These are phyloP conservation scores for Porogramme epimiltina DNA, from an alignment of 1,284 basidiomycete genomes.

Conservation along the genomic window DNA sequence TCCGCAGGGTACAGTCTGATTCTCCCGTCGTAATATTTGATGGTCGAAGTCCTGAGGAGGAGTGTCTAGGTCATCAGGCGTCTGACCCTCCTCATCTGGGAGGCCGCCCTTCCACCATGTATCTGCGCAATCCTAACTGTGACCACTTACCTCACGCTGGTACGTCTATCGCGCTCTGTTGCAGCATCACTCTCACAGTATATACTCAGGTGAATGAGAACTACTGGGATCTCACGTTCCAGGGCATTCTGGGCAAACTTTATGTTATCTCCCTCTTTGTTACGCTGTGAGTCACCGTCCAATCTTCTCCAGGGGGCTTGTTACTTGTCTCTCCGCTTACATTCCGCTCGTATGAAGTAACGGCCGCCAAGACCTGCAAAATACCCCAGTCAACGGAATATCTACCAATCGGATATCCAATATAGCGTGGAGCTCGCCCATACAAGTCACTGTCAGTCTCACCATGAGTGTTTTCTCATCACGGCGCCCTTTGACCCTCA, in stretches of 20 bases:
- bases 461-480: no score
- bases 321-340: no score
- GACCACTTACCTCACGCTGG: conserved; percentile 27
- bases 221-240: conserved; percentile 34
- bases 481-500: no score
- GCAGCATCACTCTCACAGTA: neutral
- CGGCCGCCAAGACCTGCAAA: conserved; percentile 20
- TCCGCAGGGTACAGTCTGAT: conserved; percentile 23
- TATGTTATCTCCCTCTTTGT: conserved; percentile 36
- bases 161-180: neutral
- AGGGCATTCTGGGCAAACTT: conserved; percentile 35
- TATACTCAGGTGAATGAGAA: conserved; percentile 25
- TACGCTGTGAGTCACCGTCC: conserved; percentile 25
- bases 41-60: neutral
- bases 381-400: conserved; percentile 14
- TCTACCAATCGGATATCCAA: conserved; percentile 19
- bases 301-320: neutral
- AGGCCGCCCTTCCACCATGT: conserved; percentile 33
- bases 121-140: conserved; percentile 31
- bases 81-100: conserved; percentile 32
- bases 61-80: conserved; percentile 23
- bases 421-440: conserved; percentile 19
- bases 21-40: no score
- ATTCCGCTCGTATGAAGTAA: no score
- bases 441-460: conserved; percentile 14